A percentile compares a stretch with the other conserved stretches of the same genome.
phyloP scores from a whole-genome alignment of 2,329 filamentous ascomycete genomes.

The Botrytis squamosa region DNA sequence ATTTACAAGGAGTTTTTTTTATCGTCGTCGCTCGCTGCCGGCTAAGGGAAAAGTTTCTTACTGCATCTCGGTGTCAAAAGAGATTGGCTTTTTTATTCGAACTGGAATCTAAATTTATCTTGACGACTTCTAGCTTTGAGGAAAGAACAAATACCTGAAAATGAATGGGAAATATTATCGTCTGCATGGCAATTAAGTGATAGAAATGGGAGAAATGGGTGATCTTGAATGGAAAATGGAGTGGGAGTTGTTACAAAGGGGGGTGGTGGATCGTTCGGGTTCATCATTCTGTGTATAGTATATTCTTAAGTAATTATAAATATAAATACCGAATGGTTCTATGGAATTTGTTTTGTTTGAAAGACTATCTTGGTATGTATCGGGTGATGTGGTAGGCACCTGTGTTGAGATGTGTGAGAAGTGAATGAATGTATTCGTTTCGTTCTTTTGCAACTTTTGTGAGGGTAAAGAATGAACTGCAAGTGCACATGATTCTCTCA shows the following conservation, averaged over 20 bases:
- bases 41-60: neutral
- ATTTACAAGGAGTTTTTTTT: constrained; percentile 16
- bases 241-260: constrained; percentile 1
- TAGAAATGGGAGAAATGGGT: neutral
- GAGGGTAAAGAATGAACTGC: neutral
- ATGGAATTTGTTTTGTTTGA: neutral
- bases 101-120: neutral
- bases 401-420: neutral
- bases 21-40: neutral
- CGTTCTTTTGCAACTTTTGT: neutral
- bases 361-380: neutral
- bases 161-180: neutral
- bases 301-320: constrained; percentile 14
- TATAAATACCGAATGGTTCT: neutral
- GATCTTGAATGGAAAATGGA: neutral
- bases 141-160: neutral
- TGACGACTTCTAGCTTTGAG: neutral
- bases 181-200: neutral
- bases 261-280: neutral
- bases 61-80: neutral
- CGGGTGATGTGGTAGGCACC: neutral
- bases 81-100: neutral
- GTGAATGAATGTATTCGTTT: neutral
- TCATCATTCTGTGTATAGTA: neutral
- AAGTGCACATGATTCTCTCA: neutral